Evolutionary conservation across 371 early-diverging fungal genomes (phyloP).

Genomic region (Circinella minor): DNA sequence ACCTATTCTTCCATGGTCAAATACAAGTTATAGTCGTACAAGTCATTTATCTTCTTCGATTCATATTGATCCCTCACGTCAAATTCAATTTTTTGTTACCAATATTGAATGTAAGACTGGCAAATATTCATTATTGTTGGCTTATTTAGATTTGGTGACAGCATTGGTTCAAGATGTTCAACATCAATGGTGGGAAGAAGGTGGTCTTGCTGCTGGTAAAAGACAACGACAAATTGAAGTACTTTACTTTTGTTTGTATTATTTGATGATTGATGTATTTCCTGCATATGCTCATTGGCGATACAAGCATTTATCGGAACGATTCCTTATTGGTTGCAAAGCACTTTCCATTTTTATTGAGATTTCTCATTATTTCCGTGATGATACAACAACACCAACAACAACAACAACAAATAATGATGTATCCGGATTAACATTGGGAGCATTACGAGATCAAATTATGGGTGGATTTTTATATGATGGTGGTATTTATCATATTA

Average conservation of each 20-base stretch:
- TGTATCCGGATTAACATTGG: constrained; percentile 15
- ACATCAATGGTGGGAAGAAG: constrained; percentile 37
- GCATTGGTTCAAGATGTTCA: constrained; percentile 44
- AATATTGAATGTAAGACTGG: constrained; percentile 39
- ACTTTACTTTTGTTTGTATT: constrained; percentile 38
- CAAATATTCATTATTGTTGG: constrained; percentile 34
- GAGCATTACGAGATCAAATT: constrained; percentile 33
- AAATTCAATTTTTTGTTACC: constrained; percentile 41
- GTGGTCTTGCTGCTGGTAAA: not conserved
- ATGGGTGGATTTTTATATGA: constrained; percentile 42
- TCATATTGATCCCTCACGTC: constrained; percentile 20
- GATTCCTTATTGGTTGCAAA: constrained; percentile 45
- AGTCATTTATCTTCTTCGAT: constrained; percentile 10
- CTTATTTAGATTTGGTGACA: constrained; percentile 48
- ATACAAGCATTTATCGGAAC: constrained; percentile 45
- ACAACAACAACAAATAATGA: not conserved
- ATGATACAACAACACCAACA: not conserved
- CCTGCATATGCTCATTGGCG: constrained; percentile 49
- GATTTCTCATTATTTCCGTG: constrained; percentile 33
- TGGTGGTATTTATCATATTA: constrained; percentile 40
- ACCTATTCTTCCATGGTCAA: constrained; percentile 40
- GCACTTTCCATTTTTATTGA: constrained; percentile 40
- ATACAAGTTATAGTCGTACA: constrained; percentile 17
- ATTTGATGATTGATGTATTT: constrained; percentile 48
- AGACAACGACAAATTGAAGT: constrained; percentile 32